A percentile compares a stretch with the other conserved stretches of the same genome.
These are phyloP conservation scores for Rosa lucieae DNA, from an alignment of 306 rosid species.

Conservation along the genomic window DNA sequence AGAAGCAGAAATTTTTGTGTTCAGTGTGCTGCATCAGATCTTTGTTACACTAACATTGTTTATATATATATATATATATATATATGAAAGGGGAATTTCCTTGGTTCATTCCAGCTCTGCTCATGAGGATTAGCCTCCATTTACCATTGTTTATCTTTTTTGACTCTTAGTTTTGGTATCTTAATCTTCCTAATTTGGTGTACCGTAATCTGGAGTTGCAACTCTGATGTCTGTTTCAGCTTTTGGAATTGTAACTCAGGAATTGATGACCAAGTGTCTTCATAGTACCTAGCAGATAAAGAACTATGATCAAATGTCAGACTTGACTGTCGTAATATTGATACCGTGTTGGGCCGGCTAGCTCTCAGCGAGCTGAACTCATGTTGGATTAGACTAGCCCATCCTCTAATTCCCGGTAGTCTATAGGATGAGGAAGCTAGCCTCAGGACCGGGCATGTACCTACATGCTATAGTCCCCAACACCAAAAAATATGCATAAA, in stretches of 20 bases:
- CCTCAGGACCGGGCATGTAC: too few species aligned
- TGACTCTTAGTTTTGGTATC: not conserved
- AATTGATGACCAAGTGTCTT: too few species aligned
- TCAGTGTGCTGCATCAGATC: not conserved
- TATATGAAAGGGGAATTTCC: not conserved
- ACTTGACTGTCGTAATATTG: too few species aligned
- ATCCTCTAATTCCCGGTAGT: too few species aligned
- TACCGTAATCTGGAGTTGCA: not conserved
- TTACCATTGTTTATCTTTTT: not conserved
- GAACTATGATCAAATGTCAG: too few species aligned
- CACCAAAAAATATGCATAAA: too few species aligned
- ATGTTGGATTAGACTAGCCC: too few species aligned
- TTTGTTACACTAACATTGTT: not conserved
- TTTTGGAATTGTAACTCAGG: not conserved
- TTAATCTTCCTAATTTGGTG: not conserved
- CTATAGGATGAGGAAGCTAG: too few species aligned
- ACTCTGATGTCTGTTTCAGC: not conserved
- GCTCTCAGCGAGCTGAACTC: too few species aligned
- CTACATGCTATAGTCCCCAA: too few species aligned
- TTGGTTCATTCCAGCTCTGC: not conserved
- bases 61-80: constrained; percentile 4
- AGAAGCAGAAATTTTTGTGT: constrained; percentile 3
- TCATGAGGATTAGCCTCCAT: not conserved
- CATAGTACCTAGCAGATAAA: too few species aligned
- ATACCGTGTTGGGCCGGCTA: too few species aligned